Percentiles rank a stretch among this genome's conserved stretches.
phyloP scores from a whole-genome alignment of 306 rosid species.

The Medicago lupulina region DNA sequence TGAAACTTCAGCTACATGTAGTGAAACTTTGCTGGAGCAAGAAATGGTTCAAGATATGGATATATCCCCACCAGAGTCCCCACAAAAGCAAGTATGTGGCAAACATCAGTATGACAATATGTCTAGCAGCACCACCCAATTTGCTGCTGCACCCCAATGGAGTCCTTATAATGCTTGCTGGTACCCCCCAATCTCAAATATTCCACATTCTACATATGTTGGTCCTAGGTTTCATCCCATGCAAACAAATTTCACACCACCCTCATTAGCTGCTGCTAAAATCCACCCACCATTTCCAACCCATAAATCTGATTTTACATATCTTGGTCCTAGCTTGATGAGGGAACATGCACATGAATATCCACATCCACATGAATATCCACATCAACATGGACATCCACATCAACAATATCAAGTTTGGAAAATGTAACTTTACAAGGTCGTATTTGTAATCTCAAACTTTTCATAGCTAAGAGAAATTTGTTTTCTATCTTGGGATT shows the following conservation, averaged over 20 bases:
- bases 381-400: not conserved
- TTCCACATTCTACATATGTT: no score
- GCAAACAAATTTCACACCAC: not conserved
- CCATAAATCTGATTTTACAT: not conserved
- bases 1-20: not conserved
- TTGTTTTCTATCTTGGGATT: no score
- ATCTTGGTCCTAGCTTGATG: not conserved
- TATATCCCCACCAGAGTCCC: not conserved
- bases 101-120: not conserved
- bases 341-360: not conserved
- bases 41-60: not conserved
- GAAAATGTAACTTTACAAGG: not conserved
- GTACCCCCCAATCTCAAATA: no score
- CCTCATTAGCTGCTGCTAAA: not conserved
- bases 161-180: no score
- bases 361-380: not conserved
- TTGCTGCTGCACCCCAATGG: no score
- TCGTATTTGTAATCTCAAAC: no score
- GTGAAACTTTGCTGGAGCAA: not conserved
- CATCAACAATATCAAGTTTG: not conserved
- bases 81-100: not conserved
- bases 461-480: no score
- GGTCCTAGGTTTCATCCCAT: not conserved
- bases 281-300: not conserved
- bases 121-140: no score